A percentile compares a stretch with the other conserved stretches of the same genome.
phyloP scores from a whole-genome alignment of 2,329 filamentous ascomycete genomes.

The Penicillium paneum region DNA sequence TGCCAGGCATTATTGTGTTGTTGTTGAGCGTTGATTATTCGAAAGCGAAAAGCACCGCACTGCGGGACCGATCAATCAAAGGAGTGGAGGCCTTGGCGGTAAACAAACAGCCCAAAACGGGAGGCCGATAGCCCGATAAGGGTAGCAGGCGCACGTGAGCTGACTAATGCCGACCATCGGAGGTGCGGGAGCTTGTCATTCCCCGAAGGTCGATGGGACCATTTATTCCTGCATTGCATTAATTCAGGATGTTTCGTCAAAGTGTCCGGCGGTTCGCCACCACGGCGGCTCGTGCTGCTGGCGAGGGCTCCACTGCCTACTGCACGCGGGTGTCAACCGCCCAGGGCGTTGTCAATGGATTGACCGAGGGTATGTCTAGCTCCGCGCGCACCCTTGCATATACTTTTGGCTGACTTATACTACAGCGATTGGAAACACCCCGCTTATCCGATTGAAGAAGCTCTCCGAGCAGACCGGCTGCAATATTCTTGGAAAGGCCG shows the following conservation, averaged over 20 bases:
- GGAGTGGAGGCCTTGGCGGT: slow-evolving; percentile 25
- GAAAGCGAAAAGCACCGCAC: slow-evolving; percentile 19
- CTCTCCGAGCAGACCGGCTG: slow-evolving; percentile 90
- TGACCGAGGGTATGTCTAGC: slow-evolving; percentile 68
- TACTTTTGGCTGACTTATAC: neutral
- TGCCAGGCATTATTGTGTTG: slow-evolving; percentile 37
- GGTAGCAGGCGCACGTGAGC: slow-evolving; percentile 17
- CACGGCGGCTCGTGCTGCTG: slow-evolving; percentile 54
- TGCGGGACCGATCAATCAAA: slow-evolving; percentile 17
- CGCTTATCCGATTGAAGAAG: slow-evolving; percentile 82
- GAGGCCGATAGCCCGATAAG: slow-evolving; percentile 17
- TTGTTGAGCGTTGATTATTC: slow-evolving; percentile 19
- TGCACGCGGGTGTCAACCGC: slow-evolving; percentile 72
- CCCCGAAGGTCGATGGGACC: slow-evolving; percentile 1
- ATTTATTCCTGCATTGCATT: slow-evolving; percentile 9
- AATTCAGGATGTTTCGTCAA: slow-evolving; percentile 63
- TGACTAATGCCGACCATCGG: slow-evolving; percentile 28
- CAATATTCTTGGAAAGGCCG: slow-evolving; percentile 91
- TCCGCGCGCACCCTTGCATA: slow-evolving; percentile 1
- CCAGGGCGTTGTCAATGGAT: slow-evolving; percentile 72
- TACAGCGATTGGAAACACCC: slow-evolving; percentile 92
- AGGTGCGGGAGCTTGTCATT: slow-evolving; percentile 8
- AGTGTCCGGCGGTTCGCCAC: slow-evolving; percentile 66
- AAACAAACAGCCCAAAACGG: slow-evolving; percentile 43
- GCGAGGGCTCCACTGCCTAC: slow-evolving; percentile 54